Base-by-base conservation (phyloP, 2,329 filamentous ascomycete species). In the Daldinia sp. region DNA sequence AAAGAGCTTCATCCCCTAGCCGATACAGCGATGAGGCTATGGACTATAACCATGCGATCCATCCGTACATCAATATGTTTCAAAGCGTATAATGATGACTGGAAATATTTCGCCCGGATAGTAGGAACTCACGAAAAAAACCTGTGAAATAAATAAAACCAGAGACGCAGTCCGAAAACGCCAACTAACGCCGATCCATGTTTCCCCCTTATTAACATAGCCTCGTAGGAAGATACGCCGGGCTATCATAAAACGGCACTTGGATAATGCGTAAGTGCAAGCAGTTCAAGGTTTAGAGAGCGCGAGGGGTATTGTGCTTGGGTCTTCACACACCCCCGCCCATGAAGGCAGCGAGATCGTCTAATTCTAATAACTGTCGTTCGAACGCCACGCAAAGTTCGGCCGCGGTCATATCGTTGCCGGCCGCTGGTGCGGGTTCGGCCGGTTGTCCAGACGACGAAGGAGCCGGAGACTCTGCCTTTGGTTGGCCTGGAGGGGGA, bases 281-380 rank as follows among this genome's bases (percentile, higher is more conserved):
- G 55, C 50, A 43, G 34, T 48, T 61, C 47, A 63, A n/a, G 39
- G 41, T 61, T 52, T 11, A 35, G 50, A 19, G 21, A 25, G 19
- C 32, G 37, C 56, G 17, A 13, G 45, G 61, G 34, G 2, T 32
- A 32, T 21, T 19, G 41, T 43, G 19, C 8, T 41, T n/a, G 19
- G 19, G n/a, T 39, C 19, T 30, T 69, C 61, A 87, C 64, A 87
- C 85, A 62, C 85, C 85, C 17, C 85, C 85, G 17, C 85, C 85
- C 85, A 87, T 87, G 55, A 87, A 87, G 2, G 85, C 85, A 29
- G 85, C 85, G 9, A 87, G 80, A 69, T 87, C 85, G 63, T 87
- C 85, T 5, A 87, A 77, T 71, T 87, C 85, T 9, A 87, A 77
- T 1, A 87, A 78, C 73, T 87, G 85, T 29, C 84, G 78, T 76